Conservation (phyloP, 768 basidiomycete species). For the Mycena haematopus region DNA sequence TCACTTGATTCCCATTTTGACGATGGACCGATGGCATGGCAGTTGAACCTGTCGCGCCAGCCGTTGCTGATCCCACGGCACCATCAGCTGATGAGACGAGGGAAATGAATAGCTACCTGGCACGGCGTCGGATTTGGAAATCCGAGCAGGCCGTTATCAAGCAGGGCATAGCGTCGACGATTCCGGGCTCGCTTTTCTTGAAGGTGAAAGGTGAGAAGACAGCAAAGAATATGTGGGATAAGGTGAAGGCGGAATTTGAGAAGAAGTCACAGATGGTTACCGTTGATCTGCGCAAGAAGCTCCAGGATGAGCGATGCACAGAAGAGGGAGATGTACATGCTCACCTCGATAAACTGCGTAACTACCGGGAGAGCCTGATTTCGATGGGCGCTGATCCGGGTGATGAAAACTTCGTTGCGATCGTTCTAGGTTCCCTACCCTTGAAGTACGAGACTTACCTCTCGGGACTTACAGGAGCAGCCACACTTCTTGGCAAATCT, state of each 20-base stretch:
- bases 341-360: slow-evolving; percentile 12
- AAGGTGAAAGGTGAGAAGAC: slow-evolving; percentile 32
- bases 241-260: slow-evolving; percentile 35
- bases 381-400: not conserved
- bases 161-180: slow-evolving; percentile 19
- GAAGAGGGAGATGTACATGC: not conserved
- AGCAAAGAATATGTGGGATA: slow-evolving; percentile 36
- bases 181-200: slow-evolving; percentile 42
- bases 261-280: slow-evolving; percentile 10
- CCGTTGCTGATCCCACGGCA: not conserved
- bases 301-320: slow-evolving; percentile 27
- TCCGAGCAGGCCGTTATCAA: not conserved
- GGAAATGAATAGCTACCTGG: not conserved
- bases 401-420: not conserved
- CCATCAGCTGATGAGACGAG: not conserved
- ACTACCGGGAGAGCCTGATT: slow-evolving; percentile 25
- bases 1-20: no score
- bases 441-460: not conserved
- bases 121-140: not conserved
- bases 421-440: not conserved
- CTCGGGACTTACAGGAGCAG: not conserved
- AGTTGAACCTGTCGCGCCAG: not conserved
- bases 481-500: not conserved
- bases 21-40: no score
- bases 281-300: slow-evolving; percentile 36